Evolutionary conservation across 148 eudicot genomes (phyloP).

Genomic region (Cornus kousa): DNA sequence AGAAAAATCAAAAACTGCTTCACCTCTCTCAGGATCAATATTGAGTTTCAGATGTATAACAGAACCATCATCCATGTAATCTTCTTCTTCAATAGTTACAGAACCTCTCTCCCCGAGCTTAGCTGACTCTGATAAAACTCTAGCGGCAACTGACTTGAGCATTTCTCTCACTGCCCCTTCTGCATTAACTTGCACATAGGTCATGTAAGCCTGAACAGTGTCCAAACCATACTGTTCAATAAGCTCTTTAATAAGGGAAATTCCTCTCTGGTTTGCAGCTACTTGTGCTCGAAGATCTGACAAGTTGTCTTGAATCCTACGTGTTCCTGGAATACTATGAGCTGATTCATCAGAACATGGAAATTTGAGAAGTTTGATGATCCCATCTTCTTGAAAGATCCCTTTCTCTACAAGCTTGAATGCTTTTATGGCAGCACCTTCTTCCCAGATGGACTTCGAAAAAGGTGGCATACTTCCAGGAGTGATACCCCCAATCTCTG

Average conservation of each 20-base stretch:
- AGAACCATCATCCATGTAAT: slow-evolving; percentile 98
- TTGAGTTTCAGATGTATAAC: slow-evolving; percentile 73
- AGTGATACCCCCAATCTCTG: slow-evolving; percentile 96
- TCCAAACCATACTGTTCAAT: slow-evolving; percentile 87
- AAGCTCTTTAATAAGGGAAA: slow-evolving; percentile 90
- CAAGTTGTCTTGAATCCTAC: slow-evolving; percentile 89
- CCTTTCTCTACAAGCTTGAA: slow-evolving; percentile 98
- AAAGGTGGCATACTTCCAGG: slow-evolving; percentile 99
- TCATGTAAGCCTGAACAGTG: slow-evolving; percentile 92
- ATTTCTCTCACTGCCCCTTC: slow-evolving; percentile 93
- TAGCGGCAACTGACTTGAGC: slow-evolving; percentile 85
- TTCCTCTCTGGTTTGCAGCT: slow-evolving; percentile 99
- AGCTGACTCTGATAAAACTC: slow-evolving; percentile 38
- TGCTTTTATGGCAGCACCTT: slow-evolving; percentile 98
- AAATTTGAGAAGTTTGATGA: slow-evolving; percentile 62
- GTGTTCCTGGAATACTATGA: slow-evolving; percentile 75
- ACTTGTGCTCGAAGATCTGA: slow-evolving; percentile 97
- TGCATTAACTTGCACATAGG: slow-evolving; percentile 78
- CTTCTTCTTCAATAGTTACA: slow-evolving; percentile 83
- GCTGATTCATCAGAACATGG: slow-evolving; percentile 59
- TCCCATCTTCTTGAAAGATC: slow-evolving; percentile 86
- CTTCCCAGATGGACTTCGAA: slow-evolving; percentile 93
- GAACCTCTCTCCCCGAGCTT: slow-evolving; percentile 22
- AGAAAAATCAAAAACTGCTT: slow-evolving; percentile 80
- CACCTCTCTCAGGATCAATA: slow-evolving; percentile 67